These are phyloP conservation scores for Cadophora sp. DNA, from an alignment of 2,329 filamentous ascomycete species.

Conservation along the genomic window DNA sequence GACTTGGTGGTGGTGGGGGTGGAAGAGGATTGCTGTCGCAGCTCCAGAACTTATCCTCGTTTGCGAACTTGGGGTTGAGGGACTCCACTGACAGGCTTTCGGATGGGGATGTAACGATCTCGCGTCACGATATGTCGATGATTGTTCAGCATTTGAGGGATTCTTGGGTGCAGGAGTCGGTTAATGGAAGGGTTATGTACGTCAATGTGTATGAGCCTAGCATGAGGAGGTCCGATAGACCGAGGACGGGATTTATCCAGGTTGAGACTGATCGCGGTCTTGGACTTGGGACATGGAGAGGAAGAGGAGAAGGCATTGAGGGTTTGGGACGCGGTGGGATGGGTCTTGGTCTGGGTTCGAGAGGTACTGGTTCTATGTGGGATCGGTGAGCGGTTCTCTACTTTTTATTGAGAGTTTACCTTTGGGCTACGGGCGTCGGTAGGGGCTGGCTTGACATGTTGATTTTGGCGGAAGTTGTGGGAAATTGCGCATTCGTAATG, in stretches of 20 bases:
- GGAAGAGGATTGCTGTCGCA: not conserved
- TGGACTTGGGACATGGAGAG: not conserved
- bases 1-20: not conserved
- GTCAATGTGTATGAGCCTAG: not conserved
- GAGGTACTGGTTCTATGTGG: not conserved
- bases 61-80: not conserved
- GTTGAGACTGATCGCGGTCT: not conserved
- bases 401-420: not conserved
- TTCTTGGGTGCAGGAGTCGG: not conserved
- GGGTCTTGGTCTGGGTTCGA: not conserved
- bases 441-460: too few species aligned
- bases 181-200: not conserved
- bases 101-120: not conserved
- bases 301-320: not conserved
- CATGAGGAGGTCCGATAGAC: not conserved
- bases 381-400: not conserved
- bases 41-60: not conserved
- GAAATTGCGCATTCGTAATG: too few species aligned
- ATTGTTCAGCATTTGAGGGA: conserved; percentile 2
- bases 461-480: too few species aligned
- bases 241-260: not conserved
- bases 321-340: not conserved
- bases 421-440: not conserved
- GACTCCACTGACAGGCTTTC: not conserved
- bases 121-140: not conserved